Evolutionary conservation across 2,329 filamentous ascomycete genomes (phyloP), one percentile per base, ranked within the genome.

Genomic region (Pseudogymnoascus verrucosus): DNA sequence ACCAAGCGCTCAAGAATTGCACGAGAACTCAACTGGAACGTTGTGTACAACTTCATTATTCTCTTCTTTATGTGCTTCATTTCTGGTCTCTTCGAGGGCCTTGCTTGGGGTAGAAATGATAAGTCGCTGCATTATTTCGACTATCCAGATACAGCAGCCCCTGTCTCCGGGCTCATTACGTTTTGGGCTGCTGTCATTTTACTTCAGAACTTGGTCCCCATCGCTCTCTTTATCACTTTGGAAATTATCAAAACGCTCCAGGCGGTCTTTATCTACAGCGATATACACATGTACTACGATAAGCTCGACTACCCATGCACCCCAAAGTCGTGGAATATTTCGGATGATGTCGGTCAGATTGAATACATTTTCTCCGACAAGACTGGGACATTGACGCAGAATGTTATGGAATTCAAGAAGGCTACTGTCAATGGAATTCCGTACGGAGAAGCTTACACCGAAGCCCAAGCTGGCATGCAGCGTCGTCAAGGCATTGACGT

Each of bases 381-480:
- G 77, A 96, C 91, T 0, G 91, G 91, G 64, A 96, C 91, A 2
- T 78, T 96, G 67, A 96, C 91, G 0, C 91, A 96, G 71, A 96
- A 96, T 74, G 89, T 96, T 62, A 96, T 96, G 95, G 96, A 99
- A 75, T 99, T 98, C 84, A 99, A 98, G 76, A 99, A 99, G 76
- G 92, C 89, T 63, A 96, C 93, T 0, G 88, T 99, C 76, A 98
- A 98, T 71, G 93, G 93, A n/a, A 85, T 95, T 65, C 87, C 93
- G 0, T 99, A 99, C 69, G 95, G 96, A 66, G 95, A 99, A 77
- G 95, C 95, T 0, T 99, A 97, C 72, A 99, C 96, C 0, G 95
- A 99, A 76, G 95, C 95, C 0, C 91, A 96, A 75, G 90, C 93
- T 61, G 95, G 95, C 64, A 95, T 99, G 90, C 92, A 96, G 74